Base-by-base conservation (phyloP, 805 yeast species). In the Candida krabiensis region DNA sequence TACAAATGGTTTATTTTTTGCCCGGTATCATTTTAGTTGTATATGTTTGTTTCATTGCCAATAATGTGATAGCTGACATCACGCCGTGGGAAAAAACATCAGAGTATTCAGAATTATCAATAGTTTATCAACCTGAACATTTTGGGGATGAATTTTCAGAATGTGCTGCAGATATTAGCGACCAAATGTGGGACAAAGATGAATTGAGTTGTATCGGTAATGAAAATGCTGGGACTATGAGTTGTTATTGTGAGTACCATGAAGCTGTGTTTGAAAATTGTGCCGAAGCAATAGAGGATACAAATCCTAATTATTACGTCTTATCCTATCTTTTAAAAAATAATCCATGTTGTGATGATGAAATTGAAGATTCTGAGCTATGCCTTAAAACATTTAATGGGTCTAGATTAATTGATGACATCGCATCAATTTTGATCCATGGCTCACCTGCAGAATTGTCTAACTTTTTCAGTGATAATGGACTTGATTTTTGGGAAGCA, bases 61-160 rank as follows among this genome's bases (percentile, higher is more conserved):
- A n/a, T n/a, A n/a, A n/a, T n/a, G n/a, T n/a, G n/a, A n/a, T n/a
- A n/a, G n/a, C n/a, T 19, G 40, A 21, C 9, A 3, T 14, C 7
- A 36, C 17, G n/a, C n/a, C n/a, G n/a, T n/a, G n/a, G 28, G 19
- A 19, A 18, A 21, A 14, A 30, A 34, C 4, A n/a, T n/a, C n/a
- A n/a, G n/a, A n/a, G n/a, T n/a, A n/a, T n/a, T n/a, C n/a, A n/a
- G n/a, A n/a, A n/a, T n/a, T n/a, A n/a, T n/a, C n/a, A n/a, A n/a
- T n/a, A n/a, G n/a, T n/a, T n/a, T 46, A 49, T 40, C 37, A 31
- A 16, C 35, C 40, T 21, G 35, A 27, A 9, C 42, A 43, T 26
- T 43, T 48, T 30, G 50, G 48, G 11, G 26, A 35, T 6, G 28
- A 38, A 8, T 49, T 49, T 28, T 19, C 47, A 4, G 30, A 36